phyloP scores from a whole-genome alignment of 257 asterid genomes.

The Solanum pennellii region DNA sequence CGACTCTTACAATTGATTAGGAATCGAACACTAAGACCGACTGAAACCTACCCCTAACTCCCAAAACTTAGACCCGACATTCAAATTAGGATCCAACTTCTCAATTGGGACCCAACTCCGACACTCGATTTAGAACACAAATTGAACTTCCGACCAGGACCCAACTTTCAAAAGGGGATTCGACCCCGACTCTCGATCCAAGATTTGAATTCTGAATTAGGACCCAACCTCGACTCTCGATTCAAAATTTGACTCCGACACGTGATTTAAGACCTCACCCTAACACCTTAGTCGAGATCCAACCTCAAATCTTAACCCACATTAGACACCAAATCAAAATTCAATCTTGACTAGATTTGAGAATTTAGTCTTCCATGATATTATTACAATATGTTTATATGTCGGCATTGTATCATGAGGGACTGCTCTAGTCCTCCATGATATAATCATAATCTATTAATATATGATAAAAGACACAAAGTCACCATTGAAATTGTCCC shows the following conservation, averaged over 20 bases:
- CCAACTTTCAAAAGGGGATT: neutral
- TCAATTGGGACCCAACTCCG: neutral
- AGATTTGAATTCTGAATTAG: no score
- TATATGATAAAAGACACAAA: no score
- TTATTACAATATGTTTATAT: neutral
- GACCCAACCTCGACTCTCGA: neutral
- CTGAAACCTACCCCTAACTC: neutral
- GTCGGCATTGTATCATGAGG: no score
- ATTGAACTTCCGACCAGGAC: neutral
- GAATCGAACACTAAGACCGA: neutral
- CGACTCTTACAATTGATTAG: no score
- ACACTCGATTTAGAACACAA: neutral
- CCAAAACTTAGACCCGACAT: neutral
- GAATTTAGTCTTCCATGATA: neutral
- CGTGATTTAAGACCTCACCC: neutral
- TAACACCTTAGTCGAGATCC: neutral
- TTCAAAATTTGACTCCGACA: neutral
- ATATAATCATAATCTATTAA: neutral
- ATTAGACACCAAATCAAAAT: neutral
- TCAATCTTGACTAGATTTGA: accelerated
- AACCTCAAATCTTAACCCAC: neutral
- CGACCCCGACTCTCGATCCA: neutral
- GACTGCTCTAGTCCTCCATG: neutral
- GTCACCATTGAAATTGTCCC: no score
- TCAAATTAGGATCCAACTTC: neutral